Evolutionary conservation across 768 basidiomycete species (phyloP).

Genomic region (Hypholoma sublateritium): DNA sequence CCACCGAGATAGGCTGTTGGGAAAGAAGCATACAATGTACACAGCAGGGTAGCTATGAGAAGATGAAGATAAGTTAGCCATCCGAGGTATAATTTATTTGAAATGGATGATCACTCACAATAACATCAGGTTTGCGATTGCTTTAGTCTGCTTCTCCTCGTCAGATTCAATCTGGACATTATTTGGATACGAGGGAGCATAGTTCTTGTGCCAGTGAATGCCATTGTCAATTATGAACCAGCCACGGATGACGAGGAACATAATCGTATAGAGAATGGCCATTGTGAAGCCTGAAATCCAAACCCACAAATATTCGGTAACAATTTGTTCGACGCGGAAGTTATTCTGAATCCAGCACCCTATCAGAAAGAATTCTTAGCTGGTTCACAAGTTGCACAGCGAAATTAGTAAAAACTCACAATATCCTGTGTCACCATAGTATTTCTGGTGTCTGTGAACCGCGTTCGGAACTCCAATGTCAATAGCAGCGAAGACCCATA

Average conservation of each 20-base stretch:
- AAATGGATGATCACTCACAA: slow-evolving; percentile 33
- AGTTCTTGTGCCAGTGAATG: slow-evolving; percentile 16
- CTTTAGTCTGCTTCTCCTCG: slow-evolving; percentile 23
- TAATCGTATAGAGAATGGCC: slow-evolving; percentile 42
- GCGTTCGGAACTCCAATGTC: slow-evolving; percentile 38
- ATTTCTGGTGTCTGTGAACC: slow-evolving; percentile 30
- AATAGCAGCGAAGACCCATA: slow-evolving; percentile 42
- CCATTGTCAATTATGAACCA: slow-evolving; percentile 33
- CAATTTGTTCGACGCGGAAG: slow-evolving; percentile 37
- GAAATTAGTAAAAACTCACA: slow-evolving; percentile 26
- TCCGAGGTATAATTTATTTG: no score
- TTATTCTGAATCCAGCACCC: slow-evolving; percentile 52
- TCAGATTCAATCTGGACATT: slow-evolving; percentile 18
- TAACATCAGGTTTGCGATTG: slow-evolving; percentile 44
- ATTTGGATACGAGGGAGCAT: neutral
- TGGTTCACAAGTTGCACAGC: neutral
- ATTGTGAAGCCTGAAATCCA: slow-evolving; percentile 46
- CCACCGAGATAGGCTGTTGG: slow-evolving; percentile 42
- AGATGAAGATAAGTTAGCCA: neutral
- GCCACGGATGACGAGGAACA: slow-evolving; percentile 41
- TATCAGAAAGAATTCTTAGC: slow-evolving; percentile 11
- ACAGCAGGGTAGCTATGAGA: slow-evolving; percentile 43
- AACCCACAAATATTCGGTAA: slow-evolving; percentile 52
- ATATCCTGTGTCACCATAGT: slow-evolving; percentile 43
- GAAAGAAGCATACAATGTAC: slow-evolving; percentile 40